Evolutionary conservation across 495 filamentous ascomycete genomes (phyloP), one percentile per base, ranked within the genome.

Genomic region (Penicillium angulare): DNA sequence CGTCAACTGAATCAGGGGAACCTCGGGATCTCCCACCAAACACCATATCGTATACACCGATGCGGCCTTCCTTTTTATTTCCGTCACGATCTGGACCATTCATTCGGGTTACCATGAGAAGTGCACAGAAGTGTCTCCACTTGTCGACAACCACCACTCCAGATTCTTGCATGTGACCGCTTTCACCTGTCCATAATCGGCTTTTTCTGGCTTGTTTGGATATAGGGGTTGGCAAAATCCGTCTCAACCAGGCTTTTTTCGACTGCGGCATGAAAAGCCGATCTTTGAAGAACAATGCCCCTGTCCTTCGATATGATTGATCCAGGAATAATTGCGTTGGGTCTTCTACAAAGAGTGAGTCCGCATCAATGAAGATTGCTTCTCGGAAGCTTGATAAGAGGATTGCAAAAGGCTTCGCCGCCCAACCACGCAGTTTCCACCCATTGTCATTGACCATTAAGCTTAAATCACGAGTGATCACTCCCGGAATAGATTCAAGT

Each of bases 351-450:
- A 78, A 75, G 7, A 78, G 61, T 16, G 59, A 52, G 47, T 80
- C 76, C 13, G 73, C 69, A 55, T 81, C 78, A 44, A 81, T 71
- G 53, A 79, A 79, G 20, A 81, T 70, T 1, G 74, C 63, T 51
- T 75, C 60, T 16, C 73, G 65, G 51, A 80, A 82, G 31, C 63
- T 66, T 0, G 71, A 76, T 35, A 77, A 68, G 1, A 80, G 52
- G n/a, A 80, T 69, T 7, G 77, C 65, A 26, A 78, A 68, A 8
- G 64, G 54, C 50, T 82, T 82, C 17, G 44, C 51, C 0, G 61
- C 65, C 52, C 61, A 66, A 1, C 63, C 63, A 5, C 29, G 31
- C 18, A 66, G 32, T 13, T 39, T 46, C 63, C 63, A 66, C 26
- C 26, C n/a, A n/a, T n/a, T n/a, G n/a, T n/a, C n/a, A n/a, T n/a